Base-by-base conservation (phyloP, 2,329 filamentous ascomycete species). In the Fusarium xyrophilum region DNA sequence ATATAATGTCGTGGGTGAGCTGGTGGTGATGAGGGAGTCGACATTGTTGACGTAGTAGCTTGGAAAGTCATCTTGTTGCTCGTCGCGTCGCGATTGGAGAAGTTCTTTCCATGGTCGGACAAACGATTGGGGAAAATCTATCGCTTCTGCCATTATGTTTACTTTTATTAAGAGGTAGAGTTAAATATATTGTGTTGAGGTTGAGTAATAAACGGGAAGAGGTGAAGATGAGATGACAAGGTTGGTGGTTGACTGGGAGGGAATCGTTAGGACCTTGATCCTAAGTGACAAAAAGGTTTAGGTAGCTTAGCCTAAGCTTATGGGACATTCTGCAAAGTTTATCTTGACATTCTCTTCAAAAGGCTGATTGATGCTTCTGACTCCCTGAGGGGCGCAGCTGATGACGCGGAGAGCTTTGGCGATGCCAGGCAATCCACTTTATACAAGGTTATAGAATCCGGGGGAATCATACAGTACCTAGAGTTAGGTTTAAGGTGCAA, bases 11-110 rank as follows among this genome's bases (percentile, higher is more conserved):
- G 76, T 78, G 1, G 82, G 83, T 3, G 69, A 73, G 59, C 85
- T 86, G 21, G 79, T 81, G 8, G 82, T 83, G 57, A 86, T 78
- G 56, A 89, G 80, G 13, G 76, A 77, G 53, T 81, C 78, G 11
- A 82, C 78, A 43, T 84, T 76, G 46, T 75, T 67, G 48, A 80
- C 74, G 67, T 83, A 79, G 74, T 86, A 84, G 39, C 81, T 79
- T 19, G 86, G 86, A 38, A 87, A 81, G 65, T 85, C 82, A 54
- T 75, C 44, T 19, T 72, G 67, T 39, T 80, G 79, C 40, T 79
- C 75, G 8, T 76, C 69, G 60, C 76, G 74, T 43, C 73, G 76
- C 30, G 76, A 69, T 12, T 70, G 71, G 0, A 81, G 73, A 2
- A 76, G 64, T 9, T 78, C 73, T 36, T 70, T 76, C 80, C 80